Conservation (phyloP, 2,329 filamentous ascomycete genomes). For the Fusarium hainanense region DNA sequence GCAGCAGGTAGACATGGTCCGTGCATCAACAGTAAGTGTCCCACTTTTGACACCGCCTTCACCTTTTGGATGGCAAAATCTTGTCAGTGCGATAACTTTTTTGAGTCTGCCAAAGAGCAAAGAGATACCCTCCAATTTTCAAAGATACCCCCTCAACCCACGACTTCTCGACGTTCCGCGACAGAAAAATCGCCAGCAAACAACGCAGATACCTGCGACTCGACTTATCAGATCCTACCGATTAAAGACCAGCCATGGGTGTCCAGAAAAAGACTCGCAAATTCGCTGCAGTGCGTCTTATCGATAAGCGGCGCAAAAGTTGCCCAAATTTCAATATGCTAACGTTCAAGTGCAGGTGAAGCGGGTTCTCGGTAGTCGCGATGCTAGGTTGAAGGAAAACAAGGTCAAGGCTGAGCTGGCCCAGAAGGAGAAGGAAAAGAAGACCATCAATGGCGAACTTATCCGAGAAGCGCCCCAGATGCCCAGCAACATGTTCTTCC, state of each 20-base stretch:
- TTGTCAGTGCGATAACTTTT: slow-evolving; percentile 42
- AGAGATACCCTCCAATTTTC: slow-evolving; percentile 19
- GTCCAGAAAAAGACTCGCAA: slow-evolving; percentile 91
- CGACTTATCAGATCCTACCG: not conserved
- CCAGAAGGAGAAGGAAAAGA: slow-evolving; percentile 68
- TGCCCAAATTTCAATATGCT: slow-evolving; percentile 31
- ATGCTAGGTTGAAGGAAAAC: slow-evolving; percentile 86
- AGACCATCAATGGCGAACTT: slow-evolving; percentile 67
- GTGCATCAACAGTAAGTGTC: slow-evolving; percentile 38
- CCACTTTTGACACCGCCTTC: slow-evolving; percentile 46
- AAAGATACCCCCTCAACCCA: slow-evolving; percentile 9
- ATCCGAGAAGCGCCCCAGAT: slow-evolving; percentile 85
- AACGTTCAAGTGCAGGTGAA: slow-evolving; percentile 67
- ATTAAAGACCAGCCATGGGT: slow-evolving; percentile 70
- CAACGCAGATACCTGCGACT: not conserved
- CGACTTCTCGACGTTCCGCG: not conserved
- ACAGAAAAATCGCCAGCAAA: not conserved
- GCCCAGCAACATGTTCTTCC: slow-evolving; percentile 86
- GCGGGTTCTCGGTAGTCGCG: slow-evolving; percentile 82
- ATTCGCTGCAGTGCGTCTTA: slow-evolving; percentile 73
- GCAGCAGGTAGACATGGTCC: slow-evolving; percentile 32
- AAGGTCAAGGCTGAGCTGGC: slow-evolving; percentile 71
- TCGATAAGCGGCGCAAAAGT: slow-evolving; percentile 47
- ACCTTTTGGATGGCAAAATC: slow-evolving; percentile 45
- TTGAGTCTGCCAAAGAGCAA: slow-evolving; percentile 30